Percentiles rank a stretch among this genome's conserved stretches.
Evolutionary conservation across 2,329 filamentous ascomycete genomes (phyloP).

Genomic region (Paecilomyces fulvus): DNA sequence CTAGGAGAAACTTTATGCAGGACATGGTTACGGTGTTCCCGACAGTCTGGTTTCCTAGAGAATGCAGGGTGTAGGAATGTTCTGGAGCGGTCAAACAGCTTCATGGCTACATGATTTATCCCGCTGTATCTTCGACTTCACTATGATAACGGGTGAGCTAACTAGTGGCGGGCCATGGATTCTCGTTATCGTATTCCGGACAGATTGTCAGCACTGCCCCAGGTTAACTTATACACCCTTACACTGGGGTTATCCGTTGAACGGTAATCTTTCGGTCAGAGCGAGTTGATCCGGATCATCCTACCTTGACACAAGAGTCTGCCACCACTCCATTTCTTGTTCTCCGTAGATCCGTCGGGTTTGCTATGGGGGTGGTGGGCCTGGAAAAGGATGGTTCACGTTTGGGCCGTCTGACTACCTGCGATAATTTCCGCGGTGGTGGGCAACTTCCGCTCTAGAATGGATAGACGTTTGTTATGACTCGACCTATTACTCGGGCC

Average conservation of each 20-base stretch:
- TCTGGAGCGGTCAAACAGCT: neutral
- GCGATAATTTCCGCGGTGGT: neutral
- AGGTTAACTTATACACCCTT: no score
- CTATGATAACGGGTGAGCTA: neutral
- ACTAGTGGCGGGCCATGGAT: no score
- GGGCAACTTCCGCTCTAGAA: neutral
- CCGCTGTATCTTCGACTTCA: neutral
- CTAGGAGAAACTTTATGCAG: neutral
- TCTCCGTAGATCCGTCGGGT: no score
- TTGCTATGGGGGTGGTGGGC: no score
- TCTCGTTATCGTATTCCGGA: no score
- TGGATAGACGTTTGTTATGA: neutral
- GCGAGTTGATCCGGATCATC: no score
- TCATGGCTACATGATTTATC: neutral
- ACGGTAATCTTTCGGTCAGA: no score
- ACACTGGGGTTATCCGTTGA: no score
- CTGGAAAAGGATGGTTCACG: no score
- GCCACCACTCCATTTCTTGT: neutral
- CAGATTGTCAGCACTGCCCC: no score
- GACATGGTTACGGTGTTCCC: neutral
- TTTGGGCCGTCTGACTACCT: neutral
- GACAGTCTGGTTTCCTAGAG: neutral
- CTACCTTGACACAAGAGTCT: no score
- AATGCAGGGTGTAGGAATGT: neutral
- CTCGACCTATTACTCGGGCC: neutral